Evolutionary conservation across 1,284 basidiomycete genomes (phyloP).

Genomic region (Ustilago vetiveriae): DNA sequence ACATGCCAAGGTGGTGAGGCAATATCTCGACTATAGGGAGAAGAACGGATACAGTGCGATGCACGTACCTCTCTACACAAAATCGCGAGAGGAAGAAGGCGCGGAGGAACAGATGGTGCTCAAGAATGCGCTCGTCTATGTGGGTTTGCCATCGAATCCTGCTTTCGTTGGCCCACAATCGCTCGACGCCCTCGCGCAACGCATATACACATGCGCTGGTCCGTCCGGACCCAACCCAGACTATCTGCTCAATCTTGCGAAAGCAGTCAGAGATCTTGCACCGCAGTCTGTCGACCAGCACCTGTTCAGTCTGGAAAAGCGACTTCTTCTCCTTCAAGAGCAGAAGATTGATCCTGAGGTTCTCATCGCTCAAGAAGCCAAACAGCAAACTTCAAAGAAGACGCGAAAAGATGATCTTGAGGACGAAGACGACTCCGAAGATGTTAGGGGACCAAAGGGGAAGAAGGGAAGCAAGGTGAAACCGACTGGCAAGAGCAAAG

Average conservation of each 20-base stretch:
- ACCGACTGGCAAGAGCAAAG: slow-evolving; percentile 32
- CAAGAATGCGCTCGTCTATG: slow-evolving; percentile 75
- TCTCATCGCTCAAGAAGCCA: slow-evolving; percentile 27
- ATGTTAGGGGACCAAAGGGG: slow-evolving; percentile 8
- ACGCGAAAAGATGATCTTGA: slow-evolving; percentile 1
- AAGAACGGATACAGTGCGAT: slow-evolving; percentile 72
- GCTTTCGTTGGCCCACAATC: slow-evolving; percentile 85
- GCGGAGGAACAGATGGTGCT: slow-evolving; percentile 72
- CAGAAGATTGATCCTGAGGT: slow-evolving; percentile 24
- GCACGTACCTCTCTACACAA: slow-evolving; percentile 68
- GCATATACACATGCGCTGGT: slow-evolving; percentile 78
- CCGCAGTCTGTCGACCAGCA: slow-evolving; percentile 80
- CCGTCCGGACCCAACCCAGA: slow-evolving; percentile 86
- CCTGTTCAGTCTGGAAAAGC: slow-evolving; percentile 77
- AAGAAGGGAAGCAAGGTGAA: slow-evolving; percentile 29
- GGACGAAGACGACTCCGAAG: background rate
- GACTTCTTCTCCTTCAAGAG: slow-evolving; percentile 43
- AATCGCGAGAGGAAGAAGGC: slow-evolving; percentile 46
- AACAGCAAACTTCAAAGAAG: slow-evolving; percentile 9
- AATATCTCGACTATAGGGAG: slow-evolving; percentile 84
- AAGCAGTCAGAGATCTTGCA: slow-evolving; percentile 76
- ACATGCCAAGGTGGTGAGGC: slow-evolving; percentile 78
- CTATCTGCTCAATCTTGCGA: slow-evolving; percentile 79
- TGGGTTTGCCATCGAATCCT: slow-evolving; percentile 79
- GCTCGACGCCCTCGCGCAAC: slow-evolving; percentile 74